These are phyloP conservation scores for Sporobolomyces roseus DNA, from an alignment of 768 basidiomycete genomes.

Conservation along the genomic window DNA sequence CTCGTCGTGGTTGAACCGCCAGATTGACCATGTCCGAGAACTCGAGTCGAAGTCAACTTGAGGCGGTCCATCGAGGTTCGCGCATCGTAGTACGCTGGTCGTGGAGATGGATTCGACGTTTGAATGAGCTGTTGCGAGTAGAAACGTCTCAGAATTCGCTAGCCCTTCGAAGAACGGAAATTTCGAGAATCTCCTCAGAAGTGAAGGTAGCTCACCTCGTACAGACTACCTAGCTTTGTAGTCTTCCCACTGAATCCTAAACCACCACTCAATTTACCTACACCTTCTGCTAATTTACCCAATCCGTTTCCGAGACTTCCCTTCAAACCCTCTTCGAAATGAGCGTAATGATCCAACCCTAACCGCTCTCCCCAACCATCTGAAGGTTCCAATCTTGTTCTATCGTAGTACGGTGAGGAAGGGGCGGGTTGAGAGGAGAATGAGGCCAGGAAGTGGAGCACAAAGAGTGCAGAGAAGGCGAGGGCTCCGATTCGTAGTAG, in stretches of 20 bases:
- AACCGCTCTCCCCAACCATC: slow-evolving; percentile 34
- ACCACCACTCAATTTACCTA: slow-evolving; percentile 23
- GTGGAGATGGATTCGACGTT: slow-evolving; percentile 34
- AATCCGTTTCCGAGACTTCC: slow-evolving; percentile 20
- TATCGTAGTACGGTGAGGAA: slow-evolving; percentile 20
- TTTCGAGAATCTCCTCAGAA: no score
- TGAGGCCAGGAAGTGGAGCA: slow-evolving; percentile 35
- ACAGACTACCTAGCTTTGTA: slow-evolving; percentile 29
- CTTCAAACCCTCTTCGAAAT: slow-evolving; percentile 35
- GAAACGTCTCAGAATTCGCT: not conserved
- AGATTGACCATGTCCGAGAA: slow-evolving; percentile 35
- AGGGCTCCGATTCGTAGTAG: slow-evolving; percentile 14
- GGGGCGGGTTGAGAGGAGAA: slow-evolving; percentile 4
- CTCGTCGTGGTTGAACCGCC: slow-evolving; percentile 1
- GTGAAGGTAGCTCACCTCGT: slow-evolving; percentile 26
- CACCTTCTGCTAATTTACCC: slow-evolving; percentile 21
- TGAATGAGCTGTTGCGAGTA: slow-evolving; percentile 21
- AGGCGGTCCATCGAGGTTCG: slow-evolving; percentile 41
- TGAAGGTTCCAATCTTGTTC: not conserved
- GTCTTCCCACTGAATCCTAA: slow-evolving; percentile 19
- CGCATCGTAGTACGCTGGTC: slow-evolving; percentile 38
- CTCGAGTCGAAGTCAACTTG: slow-evolving; percentile 40
- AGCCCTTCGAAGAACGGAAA: not conserved
- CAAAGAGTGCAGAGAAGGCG: slow-evolving; percentile 6
- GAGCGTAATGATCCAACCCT: slow-evolving; percentile 39